Evolutionary conservation across 345 rosid species (phyloP).

Genomic region (Hevea brasiliensis): DNA sequence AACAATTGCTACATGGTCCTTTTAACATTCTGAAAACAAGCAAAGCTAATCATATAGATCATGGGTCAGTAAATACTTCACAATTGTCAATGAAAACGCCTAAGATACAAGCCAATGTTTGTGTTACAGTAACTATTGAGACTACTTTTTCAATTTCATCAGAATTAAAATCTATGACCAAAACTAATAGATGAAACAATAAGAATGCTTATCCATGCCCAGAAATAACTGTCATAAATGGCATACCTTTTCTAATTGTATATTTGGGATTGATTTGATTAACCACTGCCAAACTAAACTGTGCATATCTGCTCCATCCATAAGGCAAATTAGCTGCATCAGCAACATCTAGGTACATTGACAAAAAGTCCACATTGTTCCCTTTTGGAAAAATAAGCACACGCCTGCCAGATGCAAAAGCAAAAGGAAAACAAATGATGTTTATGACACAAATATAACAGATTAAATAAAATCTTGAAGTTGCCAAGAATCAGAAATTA

Average conservation of each 20-base stretch:
- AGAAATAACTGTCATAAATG: no score
- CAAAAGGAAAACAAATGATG: neutral
- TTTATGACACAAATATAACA: neutral
- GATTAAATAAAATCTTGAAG: neutral
- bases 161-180: no score
- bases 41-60: no score
- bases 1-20: no score
- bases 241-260: neutral
- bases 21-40: no score
- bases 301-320: conserved; percentile 29
- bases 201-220: no score
- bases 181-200: no score
- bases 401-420: neutral
- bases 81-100: no score
- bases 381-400: conserved; percentile 26
- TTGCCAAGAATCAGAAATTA: neutral
- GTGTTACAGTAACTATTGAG: no score
- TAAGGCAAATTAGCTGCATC: conserved; percentile 23
- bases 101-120: no score
- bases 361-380: conserved; percentile 15
- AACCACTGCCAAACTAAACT: conserved; percentile 24
- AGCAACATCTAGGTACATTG: conserved; percentile 24
- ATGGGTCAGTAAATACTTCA: no score
- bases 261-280: conserved; percentile 10
- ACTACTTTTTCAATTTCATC: no score